These are phyloP conservation scores for Colletotrichum theobromicola DNA, from an alignment of 2,329 filamentous ascomycete genomes.

Conservation along the genomic window DNA sequence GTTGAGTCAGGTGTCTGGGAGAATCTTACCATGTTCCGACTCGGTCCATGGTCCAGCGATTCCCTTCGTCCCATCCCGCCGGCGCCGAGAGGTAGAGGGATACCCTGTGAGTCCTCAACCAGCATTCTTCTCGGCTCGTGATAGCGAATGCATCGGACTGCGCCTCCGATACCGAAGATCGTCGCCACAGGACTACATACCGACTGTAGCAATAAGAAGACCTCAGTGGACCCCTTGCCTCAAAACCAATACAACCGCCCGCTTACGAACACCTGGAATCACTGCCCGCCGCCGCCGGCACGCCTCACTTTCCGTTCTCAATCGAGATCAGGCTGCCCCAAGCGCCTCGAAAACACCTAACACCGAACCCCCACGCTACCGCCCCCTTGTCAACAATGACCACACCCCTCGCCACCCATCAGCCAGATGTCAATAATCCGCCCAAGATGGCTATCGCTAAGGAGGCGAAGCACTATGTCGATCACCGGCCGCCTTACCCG, in stretches of 20 bases:
- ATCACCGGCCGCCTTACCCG: constrained; percentile 5
- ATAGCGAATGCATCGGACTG: neutral
- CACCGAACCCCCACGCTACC: neutral
- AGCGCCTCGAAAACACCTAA: neutral
- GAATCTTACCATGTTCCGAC: neutral
- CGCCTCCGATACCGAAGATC: neutral
- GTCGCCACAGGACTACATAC: neutral
- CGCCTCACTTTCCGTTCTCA: neutral
- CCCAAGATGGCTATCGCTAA: neutral
- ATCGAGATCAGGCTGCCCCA: neutral
- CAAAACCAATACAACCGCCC: neutral
- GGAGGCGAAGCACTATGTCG: constrained; percentile 7
- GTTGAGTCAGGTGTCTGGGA: neutral
- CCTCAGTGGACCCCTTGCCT: neutral
- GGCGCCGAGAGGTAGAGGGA: neutral
- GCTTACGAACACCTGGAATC: neutral
- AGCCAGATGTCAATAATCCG: neutral
- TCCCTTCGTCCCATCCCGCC: neutral
- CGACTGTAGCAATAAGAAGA: neutral
- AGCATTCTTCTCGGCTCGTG: neutral
- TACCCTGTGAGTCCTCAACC: neutral
- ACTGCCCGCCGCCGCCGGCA: neutral
- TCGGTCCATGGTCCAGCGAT: neutral
- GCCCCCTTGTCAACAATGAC: neutral
- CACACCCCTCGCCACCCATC: neutral